Evolutionary conservation across 306 rosid genomes (phyloP), one percentile per base, ranked within the genome.

Genomic region (Hippophae rhamnoides): DNA sequence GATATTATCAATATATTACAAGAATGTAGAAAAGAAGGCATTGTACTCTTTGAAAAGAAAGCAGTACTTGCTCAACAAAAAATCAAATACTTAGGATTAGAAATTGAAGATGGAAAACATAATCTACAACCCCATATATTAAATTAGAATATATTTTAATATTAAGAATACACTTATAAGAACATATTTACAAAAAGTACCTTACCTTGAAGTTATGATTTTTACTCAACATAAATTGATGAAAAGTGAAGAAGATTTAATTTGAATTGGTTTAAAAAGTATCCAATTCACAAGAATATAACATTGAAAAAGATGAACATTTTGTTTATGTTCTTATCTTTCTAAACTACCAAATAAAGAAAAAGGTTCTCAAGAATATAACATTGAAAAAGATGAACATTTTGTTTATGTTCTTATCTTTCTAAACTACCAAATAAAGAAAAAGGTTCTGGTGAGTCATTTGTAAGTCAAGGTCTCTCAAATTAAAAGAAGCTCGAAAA

Each of bases 261-360:
- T 56, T 18, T 42, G 0, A 6, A 8, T 13, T 63, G 26, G 51
- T 52, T 63, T 52, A 4, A 23, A n/a, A 42, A 63, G 7, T 42
- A 51, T 41, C 5, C 10, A 52, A 52, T 52, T 63, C 8, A n/a
- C 43, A 40, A 7, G 52, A 52, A 6, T 52, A 63, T 13, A 52
- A 6, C 7, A 63, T 14, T 25, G 8, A 18, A 4, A 63, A 52
- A 13, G 47, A 62, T 62, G 26, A 6, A 5, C 25, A 31, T 62
- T 11, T 62, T 50, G 3, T n/a, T 43, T 63, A 26, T 14, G 8
- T 63, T 63, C 25, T 25, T 63, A 42, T 42, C 67, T 63, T 18
- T 41, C 41, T 5, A 52, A n/a, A 7, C 51, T 12, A 18, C 11
- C n/a, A n/a, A 6, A 5, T 18, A 18, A 41, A 13, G 43, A 57